phyloP scores from a whole-genome alignment of 2,329 filamentous ascomycete species.

The Didymella keratinophila region DNA sequence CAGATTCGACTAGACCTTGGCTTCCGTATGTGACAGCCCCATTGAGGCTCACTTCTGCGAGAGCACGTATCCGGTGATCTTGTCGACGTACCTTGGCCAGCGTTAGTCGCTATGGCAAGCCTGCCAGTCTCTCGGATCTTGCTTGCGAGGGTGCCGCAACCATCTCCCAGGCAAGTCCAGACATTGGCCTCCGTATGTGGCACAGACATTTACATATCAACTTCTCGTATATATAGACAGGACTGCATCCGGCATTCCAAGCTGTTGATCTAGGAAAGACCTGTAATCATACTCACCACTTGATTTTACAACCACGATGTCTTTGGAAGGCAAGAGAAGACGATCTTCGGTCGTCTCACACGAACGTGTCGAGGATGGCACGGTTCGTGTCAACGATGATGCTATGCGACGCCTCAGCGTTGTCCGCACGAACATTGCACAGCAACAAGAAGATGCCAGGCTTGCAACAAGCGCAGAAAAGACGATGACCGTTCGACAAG shows the following conservation, averaged over 20 bases:
- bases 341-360: conserved; percentile 15
- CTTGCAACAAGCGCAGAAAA: conserved; percentile 19
- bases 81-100: conserved; percentile 7
- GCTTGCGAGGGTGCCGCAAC: conserved; percentile 9
- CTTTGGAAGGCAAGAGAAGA: conserved; percentile 6
- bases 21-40: conserved; percentile 6
- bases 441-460: conserved; percentile 21
- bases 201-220: neutral
- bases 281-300: neutral
- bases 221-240: conserved; percentile 6
- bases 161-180: conserved; percentile 1
- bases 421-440: conserved; percentile 12
- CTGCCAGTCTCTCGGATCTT: neutral
- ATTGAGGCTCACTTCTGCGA: neutral
- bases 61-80: conserved; percentile 11
- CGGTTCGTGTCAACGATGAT: conserved; percentile 17
- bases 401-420: conserved; percentile 21
- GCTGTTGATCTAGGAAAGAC: neutral
- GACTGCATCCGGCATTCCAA: neutral
- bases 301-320: conserved; percentile 11
- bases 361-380: conserved; percentile 13
- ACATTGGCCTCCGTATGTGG: conserved; percentile 13
- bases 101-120: conserved; percentile 2
- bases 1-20: conserved; percentile 18
- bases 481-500: conserved; percentile 23